Conservation (phyloP, 352 stramenopile species). For the Phytophthora pistaciae region DNA sequence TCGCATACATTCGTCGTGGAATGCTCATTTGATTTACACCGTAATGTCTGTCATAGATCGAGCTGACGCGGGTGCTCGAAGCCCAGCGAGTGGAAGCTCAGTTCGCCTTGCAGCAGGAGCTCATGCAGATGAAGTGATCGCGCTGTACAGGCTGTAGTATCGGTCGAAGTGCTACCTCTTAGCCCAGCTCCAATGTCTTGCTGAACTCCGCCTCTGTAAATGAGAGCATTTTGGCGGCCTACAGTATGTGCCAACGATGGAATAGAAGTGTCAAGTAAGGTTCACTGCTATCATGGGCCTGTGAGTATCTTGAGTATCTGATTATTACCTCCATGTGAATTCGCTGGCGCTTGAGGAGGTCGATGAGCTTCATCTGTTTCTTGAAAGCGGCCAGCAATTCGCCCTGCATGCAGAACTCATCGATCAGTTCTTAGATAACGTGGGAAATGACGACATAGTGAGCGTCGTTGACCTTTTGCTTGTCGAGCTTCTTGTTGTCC, state of each 20-base stretch:
- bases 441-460: background rate
- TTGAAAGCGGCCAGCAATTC: slow-evolving; percentile 84
- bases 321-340: slow-evolving; percentile 83
- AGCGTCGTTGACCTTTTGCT: slow-evolving; percentile 68
- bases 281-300: background rate
- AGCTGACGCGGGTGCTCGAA: slow-evolving; percentile 79
- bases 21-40: background rate
- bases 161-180: slow-evolving; percentile 4
- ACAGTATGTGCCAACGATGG: background rate
- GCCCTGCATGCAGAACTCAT: slow-evolving; percentile 36
- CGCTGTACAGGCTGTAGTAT: background rate
- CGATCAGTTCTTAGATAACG: slow-evolving; percentile 1
- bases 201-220: slow-evolving; percentile 89
- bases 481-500: slow-evolving; percentile 83
- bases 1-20: background rate
- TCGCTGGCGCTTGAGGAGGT: slow-evolving; percentile 85
- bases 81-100: slow-evolving; percentile 75
- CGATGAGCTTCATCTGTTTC: slow-evolving; percentile 90
- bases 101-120: slow-evolving; percentile 71
- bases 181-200: slow-evolving; percentile 75
- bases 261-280: slow-evolving; percentile 24
- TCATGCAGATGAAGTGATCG: slow-evolving; percentile 58
- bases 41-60: slow-evolving; percentile 50
- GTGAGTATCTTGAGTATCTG: background rate
- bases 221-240: slow-evolving; percentile 88